Base-by-base conservation (phyloP, 2,329 filamentous ascomycete genomes). In the Fusarium concolor region DNA sequence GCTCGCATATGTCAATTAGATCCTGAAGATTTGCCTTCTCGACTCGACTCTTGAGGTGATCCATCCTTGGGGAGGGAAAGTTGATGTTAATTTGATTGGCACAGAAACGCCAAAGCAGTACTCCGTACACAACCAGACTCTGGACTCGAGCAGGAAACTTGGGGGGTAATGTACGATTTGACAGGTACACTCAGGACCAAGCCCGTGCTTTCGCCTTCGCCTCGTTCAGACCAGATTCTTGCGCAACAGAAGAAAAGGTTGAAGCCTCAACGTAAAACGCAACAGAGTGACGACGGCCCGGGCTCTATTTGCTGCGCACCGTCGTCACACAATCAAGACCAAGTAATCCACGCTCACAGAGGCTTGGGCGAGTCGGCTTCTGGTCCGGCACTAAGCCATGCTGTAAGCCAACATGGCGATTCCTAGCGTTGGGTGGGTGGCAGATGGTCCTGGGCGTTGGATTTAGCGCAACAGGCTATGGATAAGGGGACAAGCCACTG, bases 1-100 rank as follows among this genome's bases (percentile, higher is more conserved):
- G 72, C n/a, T 63, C 61, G 59, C 72, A 74, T 41, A 70, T 66
- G 28, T 69, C 62, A 35, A 74, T 73, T 28, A 74, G 53, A 41
- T 74, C 71, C 29, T 74, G 62, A 31, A 74, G 56, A 49, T 52
- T 68, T 60, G 72, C 69, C 45, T 67, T 70, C 50, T 71, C 63
- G 44, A 74, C 56, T 45, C 72, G 72, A 46, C 42, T 63, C 41
- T 63, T 62, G 58, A 74, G 61, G 39, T 60, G 58, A 57, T 74
- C 72, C 72, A 74, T 74, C 29, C 43, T 64, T 59, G 45, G 49
- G 39, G 37, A 20, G 41, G 37, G 42, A 59, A 62, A 62, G 18
- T 58, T 47, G 50, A 52, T 41, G 24, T 46, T 31, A 61, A 46
- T 52, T 55, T 51, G 58, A 60, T 35, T 41, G 49, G 43, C 56